Percentiles rank a stretch among this genome's conserved stretches.
Evolutionary conservation across 306 rosid species (phyloP).

Genomic region (Prosopis cineraria): DNA sequence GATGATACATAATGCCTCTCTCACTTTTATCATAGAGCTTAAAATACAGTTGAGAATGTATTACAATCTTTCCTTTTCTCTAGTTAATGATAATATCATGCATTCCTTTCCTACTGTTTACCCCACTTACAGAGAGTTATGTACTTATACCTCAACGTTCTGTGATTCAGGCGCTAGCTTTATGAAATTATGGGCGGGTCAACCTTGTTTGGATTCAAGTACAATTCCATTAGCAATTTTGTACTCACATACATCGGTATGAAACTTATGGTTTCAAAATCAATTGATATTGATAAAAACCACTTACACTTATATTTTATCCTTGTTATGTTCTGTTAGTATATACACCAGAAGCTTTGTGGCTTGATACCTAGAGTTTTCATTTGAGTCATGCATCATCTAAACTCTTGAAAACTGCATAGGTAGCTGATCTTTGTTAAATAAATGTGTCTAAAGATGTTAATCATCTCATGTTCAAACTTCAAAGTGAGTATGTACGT

Average conservation of each 20-base stretch:
- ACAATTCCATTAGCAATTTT: slow-evolving; percentile 70
- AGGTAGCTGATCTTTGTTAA: neutral
- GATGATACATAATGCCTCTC: neutral
- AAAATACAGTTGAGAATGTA: slow-evolving; percentile 16
- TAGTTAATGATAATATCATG: slow-evolving; percentile 21
- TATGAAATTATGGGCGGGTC: slow-evolving; percentile 76
- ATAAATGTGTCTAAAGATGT: slow-evolving; percentile 4
- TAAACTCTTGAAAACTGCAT: neutral
- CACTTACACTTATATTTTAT: slow-evolving; percentile 26
- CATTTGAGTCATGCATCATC: neutral
- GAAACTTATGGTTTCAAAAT: slow-evolving; percentile 23
- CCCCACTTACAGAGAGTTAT: slow-evolving; percentile 10
- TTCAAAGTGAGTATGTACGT: neutral
- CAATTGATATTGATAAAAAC: neutral
- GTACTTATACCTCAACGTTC: slow-evolving; percentile 25
- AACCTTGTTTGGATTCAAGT: slow-evolving; percentile 44
- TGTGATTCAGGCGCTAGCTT: slow-evolving; percentile 59
- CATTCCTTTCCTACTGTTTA: slow-evolving; percentile 17
- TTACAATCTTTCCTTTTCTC: neutral
- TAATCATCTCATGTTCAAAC: neutral
- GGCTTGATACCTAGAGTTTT: slow-evolving; percentile 26
- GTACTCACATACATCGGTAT: slow-evolving; percentile 56
- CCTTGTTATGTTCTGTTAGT: slow-evolving; percentile 17
- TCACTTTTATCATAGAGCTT: slow-evolving; percentile 27
- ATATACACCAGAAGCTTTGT: neutral